Conservation (phyloP, 345 rosid species). For the Orychophragmus violaceus region DNA sequence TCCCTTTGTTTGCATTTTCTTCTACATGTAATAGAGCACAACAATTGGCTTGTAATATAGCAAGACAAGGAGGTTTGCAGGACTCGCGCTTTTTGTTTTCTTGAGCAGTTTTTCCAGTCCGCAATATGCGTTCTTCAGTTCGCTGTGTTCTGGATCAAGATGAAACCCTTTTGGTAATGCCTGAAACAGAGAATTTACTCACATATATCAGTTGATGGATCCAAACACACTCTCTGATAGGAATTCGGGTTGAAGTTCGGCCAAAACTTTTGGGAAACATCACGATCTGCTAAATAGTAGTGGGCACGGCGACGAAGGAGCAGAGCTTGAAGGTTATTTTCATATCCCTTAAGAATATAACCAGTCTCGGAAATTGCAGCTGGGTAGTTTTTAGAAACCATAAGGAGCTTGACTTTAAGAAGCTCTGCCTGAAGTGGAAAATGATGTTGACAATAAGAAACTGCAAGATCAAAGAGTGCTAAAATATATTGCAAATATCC, state of each 20-base stretch:
- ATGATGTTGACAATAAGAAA: background rate
- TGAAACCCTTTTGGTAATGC: constrained; percentile 98
- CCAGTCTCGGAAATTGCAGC: constrained; percentile 80
- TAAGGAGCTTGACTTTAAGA: constrained; percentile 63
- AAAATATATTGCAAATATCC: background rate
- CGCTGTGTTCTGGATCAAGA: constrained; percentile 92
- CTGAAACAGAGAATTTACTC: constrained; percentile 38
- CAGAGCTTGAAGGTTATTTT: constrained; percentile 75
- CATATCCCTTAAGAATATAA: constrained; percentile 80
- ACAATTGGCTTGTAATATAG: background rate
- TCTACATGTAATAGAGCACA: constrained; percentile 57
- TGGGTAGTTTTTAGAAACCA: constrained; percentile 74
- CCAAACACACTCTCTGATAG: background rate
- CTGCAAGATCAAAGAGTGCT: background rate
- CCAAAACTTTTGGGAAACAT: constrained; percentile 79
- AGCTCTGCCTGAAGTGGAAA: constrained; percentile 64
- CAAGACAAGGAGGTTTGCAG: background rate
- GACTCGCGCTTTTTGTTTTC: constrained; percentile 87
- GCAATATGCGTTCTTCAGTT: constrained; percentile 91
- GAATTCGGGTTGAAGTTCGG: background rate
- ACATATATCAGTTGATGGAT: background rate
- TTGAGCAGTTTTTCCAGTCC: constrained; percentile 86
- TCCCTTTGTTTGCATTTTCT: constrained; percentile 83
- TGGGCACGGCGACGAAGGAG: constrained; percentile 97
- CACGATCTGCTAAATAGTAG: constrained; percentile 97